Evolutionary conservation across 768 basidiomycete genomes (phyloP).

Genomic region (Obba rivulosa): DNA sequence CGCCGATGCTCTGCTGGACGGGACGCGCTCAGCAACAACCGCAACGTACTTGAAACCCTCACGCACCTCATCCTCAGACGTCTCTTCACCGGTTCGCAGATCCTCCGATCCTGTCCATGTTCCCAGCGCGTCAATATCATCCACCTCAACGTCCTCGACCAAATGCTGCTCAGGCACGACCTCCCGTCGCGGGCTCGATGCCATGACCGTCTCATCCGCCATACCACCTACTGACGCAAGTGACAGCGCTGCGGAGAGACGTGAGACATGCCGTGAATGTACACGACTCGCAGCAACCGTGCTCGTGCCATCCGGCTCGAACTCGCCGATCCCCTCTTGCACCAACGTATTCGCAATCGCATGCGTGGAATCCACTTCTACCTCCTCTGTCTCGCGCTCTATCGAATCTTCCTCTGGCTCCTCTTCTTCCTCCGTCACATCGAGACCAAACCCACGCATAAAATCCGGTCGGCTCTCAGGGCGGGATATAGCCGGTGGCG

Average conservation of each 20-base stretch:
- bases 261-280: conserved; percentile 69
- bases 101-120: conserved; percentile 89
- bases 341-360: conserved; percentile 13
- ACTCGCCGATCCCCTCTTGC: conserved; percentile 20
- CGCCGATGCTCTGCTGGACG: conserved; percentile 63
- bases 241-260: conserved; percentile 62
- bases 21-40: conserved; percentile 6
- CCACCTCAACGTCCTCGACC: conserved; percentile 26
- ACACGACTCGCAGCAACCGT: conserved; percentile 45
- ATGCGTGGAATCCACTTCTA: conserved; percentile 34
- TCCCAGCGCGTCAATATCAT: conserved; percentile 43
- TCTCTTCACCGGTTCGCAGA: conserved; percentile 38
- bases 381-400: conserved; percentile 13
- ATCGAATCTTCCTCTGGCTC: conserved; percentile 50
- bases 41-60: conserved; percentile 10
- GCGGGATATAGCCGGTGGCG: conserved; percentile 39
- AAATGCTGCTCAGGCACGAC: conserved; percentile 26
- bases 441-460: conserved; percentile 72
- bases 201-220: conserved; percentile 10
- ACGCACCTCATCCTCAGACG: conserved; percentile 67
- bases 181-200: conserved; percentile 4
- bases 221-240: conserved; percentile 54
- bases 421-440: conserved; percentile 73
- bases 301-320: conserved; percentile 36
- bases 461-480: conserved; percentile 67